These are phyloP conservation scores for Colletotrichum sp. DNA, from an alignment of 2,329 filamentous ascomycete genomes.

Conservation along the genomic window DNA sequence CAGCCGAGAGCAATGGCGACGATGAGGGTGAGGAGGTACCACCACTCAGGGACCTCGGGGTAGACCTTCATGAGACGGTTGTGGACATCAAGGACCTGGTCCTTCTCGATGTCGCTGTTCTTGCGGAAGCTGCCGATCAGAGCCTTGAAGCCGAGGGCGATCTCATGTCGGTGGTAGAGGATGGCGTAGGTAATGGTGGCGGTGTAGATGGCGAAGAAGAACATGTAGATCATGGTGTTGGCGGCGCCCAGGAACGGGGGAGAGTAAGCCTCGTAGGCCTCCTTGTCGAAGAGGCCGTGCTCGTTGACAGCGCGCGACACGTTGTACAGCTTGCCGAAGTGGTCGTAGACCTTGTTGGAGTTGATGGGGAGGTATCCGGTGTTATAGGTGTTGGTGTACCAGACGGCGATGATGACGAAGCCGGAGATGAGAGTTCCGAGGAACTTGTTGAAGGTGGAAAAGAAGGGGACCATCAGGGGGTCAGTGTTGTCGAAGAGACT, in stretches of 20 bases:
- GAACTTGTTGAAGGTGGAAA: conserved; percentile 66
- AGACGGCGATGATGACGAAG: conserved; percentile 59
- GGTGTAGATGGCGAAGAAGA: conserved; percentile 60
- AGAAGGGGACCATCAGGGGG: conserved; percentile 54
- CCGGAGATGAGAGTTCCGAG: conserved; percentile 60
- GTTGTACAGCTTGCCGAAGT: conserved; percentile 52
- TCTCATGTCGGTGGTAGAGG: conserved; percentile 57
- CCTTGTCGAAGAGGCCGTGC: conserved; percentile 46
- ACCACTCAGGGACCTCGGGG: conserved; percentile 57
- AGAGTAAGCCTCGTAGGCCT: conserved; percentile 54
- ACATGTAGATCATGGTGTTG: conserved; percentile 56
- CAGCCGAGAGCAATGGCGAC: conserved; percentile 49
- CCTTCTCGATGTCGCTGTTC: conserved; percentile 38
- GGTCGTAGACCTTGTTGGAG: conserved; percentile 55
- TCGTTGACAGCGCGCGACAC: conserved; percentile 45
- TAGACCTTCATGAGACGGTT: conserved; percentile 51
- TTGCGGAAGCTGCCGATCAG: conserved; percentile 49
- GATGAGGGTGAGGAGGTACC: conserved; percentile 50
- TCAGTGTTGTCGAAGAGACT: conserved; percentile 30
- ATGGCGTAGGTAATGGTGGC: conserved; percentile 54
- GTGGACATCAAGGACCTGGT: conserved; percentile 47
- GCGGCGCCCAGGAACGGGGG: conserved; percentile 55
- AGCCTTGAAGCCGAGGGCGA: conserved; percentile 52
- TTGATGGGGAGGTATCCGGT: conserved; percentile 59
- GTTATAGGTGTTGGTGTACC: conserved; percentile 64